A percentile compares a stretch with the other conserved stretches of the same genome.
These are phyloP conservation scores for Pleurotus eryngii DNA, from an alignment of 768 basidiomycete species.

Conservation along the genomic window DNA sequence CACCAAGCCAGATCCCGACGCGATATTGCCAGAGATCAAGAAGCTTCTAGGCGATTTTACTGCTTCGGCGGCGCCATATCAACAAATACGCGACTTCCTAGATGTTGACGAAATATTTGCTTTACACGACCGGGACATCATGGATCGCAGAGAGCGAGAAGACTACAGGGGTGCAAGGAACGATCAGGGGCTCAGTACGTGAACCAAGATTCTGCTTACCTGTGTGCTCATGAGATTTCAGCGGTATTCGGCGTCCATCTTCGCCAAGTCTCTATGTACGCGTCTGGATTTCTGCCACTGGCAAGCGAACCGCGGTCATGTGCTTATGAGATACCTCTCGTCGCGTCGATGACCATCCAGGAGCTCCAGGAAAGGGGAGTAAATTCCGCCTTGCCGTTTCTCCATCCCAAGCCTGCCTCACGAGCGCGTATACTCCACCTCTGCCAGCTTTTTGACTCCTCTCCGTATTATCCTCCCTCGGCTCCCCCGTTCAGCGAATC, in stretches of 20 bases:
- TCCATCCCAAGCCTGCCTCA: neutral
- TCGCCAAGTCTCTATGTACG: conserved; percentile 5
- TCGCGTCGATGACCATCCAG: neutral
- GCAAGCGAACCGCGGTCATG: neutral
- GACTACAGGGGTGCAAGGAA: neutral
- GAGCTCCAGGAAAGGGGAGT: neutral
- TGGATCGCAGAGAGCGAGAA: conserved; percentile 2
- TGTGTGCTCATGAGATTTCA: neutral
- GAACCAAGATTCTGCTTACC: neutral
- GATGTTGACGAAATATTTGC: conserved; percentile 3
- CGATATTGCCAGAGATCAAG: neutral
- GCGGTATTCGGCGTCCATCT: neutral
- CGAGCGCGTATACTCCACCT: neutral
- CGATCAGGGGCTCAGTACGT: neutral
- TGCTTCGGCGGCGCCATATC: neutral
- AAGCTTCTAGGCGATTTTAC: neutral
- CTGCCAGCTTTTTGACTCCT: neutral
- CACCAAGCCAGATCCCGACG: neutral
- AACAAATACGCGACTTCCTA: conserved; percentile 1
- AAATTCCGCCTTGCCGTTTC: neutral
- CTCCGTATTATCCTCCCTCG: neutral
- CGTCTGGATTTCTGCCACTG: neutral
- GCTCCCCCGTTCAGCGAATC: conserved; percentile 19
- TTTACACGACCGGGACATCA: neutral
- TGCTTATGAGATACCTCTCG: neutral